These are phyloP conservation scores for Pachysandra terminalis DNA, from an alignment of 164 flowering plant species.

Conservation along the genomic window DNA sequence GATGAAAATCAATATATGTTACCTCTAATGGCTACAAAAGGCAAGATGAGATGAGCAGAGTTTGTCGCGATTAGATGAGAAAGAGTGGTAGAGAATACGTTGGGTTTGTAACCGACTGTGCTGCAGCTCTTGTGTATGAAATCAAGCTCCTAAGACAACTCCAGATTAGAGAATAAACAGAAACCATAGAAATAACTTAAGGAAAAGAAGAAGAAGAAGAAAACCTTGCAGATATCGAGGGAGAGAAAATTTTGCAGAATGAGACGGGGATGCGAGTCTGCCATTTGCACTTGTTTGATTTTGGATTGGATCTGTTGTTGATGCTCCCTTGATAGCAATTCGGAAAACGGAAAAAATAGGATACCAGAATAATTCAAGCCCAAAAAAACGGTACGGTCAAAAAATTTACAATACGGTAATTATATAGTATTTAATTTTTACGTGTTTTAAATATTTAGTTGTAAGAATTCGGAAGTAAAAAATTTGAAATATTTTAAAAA, in stretches of 20 bases:
- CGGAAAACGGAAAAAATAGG: too few relatives aligned
- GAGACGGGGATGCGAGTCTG: constrained; percentile 51
- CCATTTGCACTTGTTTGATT: constrained; percentile 14
- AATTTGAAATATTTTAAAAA: too few relatives aligned
- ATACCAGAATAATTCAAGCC: too few relatives aligned
- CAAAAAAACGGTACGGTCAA: too few relatives aligned
- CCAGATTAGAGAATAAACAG: background rate
- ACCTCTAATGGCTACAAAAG: constrained; percentile 84
- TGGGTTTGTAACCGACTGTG: constrained; percentile 82
- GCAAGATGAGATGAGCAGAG: constrained; percentile 65
- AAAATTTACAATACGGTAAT: too few relatives aligned
- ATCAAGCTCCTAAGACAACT: constrained; percentile 54
- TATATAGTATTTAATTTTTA: too few relatives aligned
- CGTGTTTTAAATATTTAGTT: too few relatives aligned
- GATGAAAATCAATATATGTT: background rate
- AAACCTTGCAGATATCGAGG: constrained; percentile 59
- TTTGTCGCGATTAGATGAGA: constrained; percentile 92
- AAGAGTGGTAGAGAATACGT: constrained; percentile 89
- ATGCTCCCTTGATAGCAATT: too few relatives aligned
- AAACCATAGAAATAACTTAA: background rate
- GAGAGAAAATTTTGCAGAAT: constrained; percentile 58
- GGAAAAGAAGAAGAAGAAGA: background rate
- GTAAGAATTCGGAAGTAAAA: too few relatives aligned
- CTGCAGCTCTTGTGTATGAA: constrained; percentile 92
- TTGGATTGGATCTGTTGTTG: too few relatives aligned